These are phyloP conservation scores for Globisporangium uncinulatum DNA, from an alignment of 352 stramenopile genomes.

Conservation along the genomic window DNA sequence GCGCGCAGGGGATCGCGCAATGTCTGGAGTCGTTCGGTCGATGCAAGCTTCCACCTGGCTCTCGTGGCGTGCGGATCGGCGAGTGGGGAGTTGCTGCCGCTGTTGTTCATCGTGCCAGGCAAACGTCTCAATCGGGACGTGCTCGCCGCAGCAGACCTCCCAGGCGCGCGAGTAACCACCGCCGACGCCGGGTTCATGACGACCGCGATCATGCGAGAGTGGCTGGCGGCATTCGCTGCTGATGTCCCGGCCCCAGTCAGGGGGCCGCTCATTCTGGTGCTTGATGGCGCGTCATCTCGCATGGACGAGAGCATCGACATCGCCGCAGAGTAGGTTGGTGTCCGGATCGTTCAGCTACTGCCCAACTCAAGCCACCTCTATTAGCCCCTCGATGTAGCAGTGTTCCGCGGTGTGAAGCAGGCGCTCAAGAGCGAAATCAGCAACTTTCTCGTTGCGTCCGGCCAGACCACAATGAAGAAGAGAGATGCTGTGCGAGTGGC, in stretches of 20 bases:
- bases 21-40: constrained; percentile 10
- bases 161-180: constrained; percentile 5
- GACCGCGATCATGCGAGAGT: constrained; percentile 3
- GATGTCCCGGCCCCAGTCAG: background rate
- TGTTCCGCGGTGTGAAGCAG: constrained; percentile 1
- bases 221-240: constrained; percentile 5
- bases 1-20: constrained; percentile 8
- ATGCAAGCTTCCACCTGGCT: constrained; percentile 10
- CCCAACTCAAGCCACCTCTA: constrained; percentile 12
- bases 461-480: too few relatives aligned
- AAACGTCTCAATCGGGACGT: constrained; percentile 11
- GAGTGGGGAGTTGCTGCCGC: constrained; percentile 1
- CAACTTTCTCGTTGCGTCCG: too few relatives aligned
- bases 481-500: too few relatives aligned
- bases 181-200: constrained; percentile 7
- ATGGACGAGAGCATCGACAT: constrained; percentile 1
- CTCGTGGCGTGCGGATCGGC: constrained; percentile 5
- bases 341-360: constrained; percentile 6
- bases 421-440: too few relatives aligned
- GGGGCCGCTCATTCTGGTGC: too few relatives aligned
- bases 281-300: too few relatives aligned
- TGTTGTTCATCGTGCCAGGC: constrained; percentile 9
- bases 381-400: constrained; percentile 12
- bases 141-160: background rate
- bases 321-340: constrained; percentile 1